These are phyloP conservation scores for Micractinium conductrix DNA, from an alignment of 139 green algal genomes.

Conservation along the genomic window DNA sequence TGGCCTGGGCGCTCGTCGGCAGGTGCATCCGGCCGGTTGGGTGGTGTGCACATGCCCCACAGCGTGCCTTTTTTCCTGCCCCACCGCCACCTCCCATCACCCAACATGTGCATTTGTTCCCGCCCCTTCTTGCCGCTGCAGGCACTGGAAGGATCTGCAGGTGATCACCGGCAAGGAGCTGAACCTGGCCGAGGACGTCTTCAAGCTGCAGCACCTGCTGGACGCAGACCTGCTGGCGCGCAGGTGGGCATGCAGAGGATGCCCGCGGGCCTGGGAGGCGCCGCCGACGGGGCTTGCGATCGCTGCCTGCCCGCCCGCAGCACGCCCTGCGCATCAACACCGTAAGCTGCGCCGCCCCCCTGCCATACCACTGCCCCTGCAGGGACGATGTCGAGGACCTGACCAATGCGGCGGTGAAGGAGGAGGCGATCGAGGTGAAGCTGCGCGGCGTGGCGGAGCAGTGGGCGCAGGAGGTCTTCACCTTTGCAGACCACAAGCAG, in stretches of 20 bases:
- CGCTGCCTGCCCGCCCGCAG: too few species aligned
- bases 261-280: background rate
- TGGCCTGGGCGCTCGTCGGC: background rate
- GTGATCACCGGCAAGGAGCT: conserved; percentile 76
- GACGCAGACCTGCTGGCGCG: conserved; percentile 77
- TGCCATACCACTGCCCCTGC: background rate
- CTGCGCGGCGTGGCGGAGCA: conserved; percentile 60
- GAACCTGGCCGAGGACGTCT: conserved; percentile 85
- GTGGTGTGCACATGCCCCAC: too few species aligned
- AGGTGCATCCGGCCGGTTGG: background rate
- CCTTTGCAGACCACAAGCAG: conserved; percentile 93
- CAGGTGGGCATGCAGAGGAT: conserved; percentile 18
- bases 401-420: conserved; percentile 81
- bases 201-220: conserved; percentile 93
- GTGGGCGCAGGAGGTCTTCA: conserved; percentile 61
- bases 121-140: conserved; percentile 28
- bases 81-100: conserved; percentile 1
- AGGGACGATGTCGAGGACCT: conserved; percentile 93
- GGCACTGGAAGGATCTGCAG: conserved; percentile 91
- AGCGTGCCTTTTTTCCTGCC: too few species aligned
- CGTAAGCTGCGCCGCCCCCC: background rate
- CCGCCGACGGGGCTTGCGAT: background rate
- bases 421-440: conserved; percentile 93
- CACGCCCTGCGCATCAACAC: background rate
- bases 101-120: background rate